Evolutionary conservation across 2,329 filamentous ascomycete species (phyloP), one percentile per base, ranked within the genome.

Genomic region (Xylaria multiplex): DNA sequence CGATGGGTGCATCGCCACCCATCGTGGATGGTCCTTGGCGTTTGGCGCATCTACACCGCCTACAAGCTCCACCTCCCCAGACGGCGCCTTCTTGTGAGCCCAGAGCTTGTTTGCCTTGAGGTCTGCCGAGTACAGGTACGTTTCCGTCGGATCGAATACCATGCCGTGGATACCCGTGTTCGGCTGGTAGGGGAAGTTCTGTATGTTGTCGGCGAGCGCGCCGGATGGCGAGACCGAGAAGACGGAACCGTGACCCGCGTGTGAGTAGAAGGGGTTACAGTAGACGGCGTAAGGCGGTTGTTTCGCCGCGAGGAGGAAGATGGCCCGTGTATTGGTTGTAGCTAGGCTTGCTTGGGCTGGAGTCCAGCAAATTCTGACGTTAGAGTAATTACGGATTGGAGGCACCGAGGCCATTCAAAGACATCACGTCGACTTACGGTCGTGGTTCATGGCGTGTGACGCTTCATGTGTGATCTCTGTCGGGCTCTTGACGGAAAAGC

Each of bases 251-350:
- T 88, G 91, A 70, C 92, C 92, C 43, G 93, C 93, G 77, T 94
- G 86, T 67, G 92, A 88, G 83, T 97, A 97, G 80, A 97, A 97
- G 8, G 93, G 93, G 78, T 96, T 96, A 78, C 91, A 92, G 80
- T 97, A 97, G 68, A 97, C 91, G 72, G 87, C 88, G 78, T 93
- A 92, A 0, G 93, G 93, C 1, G 92, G 85, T 73, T 92, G 86
- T 72, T 89, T 86, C 24, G 92, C 91, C 35, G 93, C 91, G 57
- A 97, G 88, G 64, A 95, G 86, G 82, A 97, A 97, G 79, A 97
- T 97, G 73, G 93, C 93, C 68, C 93, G 89, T 5, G 93, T 97
- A 79, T 93, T 94, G 66, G 92, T 93, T 59, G 90, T 86, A 66
- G 86, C 78, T 69, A 87, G 87, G 71, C 88, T 84, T 57, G 93